These are phyloP conservation scores for Mytilinidion resinicola DNA, from an alignment of 495 filamentous ascomycete species.

Conservation along the genomic window DNA sequence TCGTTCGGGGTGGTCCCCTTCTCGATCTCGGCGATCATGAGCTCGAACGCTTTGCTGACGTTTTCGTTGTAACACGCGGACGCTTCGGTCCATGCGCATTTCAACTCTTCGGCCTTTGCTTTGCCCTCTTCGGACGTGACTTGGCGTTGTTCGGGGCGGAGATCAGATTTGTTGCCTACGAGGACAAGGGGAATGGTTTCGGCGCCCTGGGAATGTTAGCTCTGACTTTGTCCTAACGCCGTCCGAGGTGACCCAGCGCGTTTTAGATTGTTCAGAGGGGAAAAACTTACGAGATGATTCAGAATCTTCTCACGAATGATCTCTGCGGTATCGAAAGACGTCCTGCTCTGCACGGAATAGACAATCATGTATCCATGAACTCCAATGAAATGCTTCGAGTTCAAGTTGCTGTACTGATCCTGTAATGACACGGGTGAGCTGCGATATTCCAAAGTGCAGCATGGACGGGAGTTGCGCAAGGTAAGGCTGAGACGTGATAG, in stretches of 20 bases:
- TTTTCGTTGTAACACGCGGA: conserved; percentile 91
- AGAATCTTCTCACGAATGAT: conserved; percentile 96
- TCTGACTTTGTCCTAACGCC: too few relatives aligned
- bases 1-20: conserved; percentile 87
- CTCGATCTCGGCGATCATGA: conserved; percentile 92
- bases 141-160: conserved; percentile 87
- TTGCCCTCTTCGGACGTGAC: conserved; percentile 79
- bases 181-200: conserved; percentile 89
- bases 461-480: too few relatives aligned
- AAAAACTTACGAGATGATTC: conserved; percentile 73
- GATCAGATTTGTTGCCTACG: conserved; percentile 94
- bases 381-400: conserved; percentile 98
- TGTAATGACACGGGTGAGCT: conserved; percentile 32
- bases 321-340: conserved; percentile 94
- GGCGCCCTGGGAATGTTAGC: conserved; percentile 56
- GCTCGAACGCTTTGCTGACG: conserved; percentile 85
- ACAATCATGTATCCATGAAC: conserved; percentile 99
- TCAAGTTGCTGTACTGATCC: conserved; percentile 98
- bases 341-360: conserved; percentile 86
- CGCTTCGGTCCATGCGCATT: conserved; percentile 91
- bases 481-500: too few relatives aligned
- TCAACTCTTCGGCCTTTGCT: conserved; percentile 73
- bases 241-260: neutral
- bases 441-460: neutral
- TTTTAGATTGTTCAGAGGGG: neutral